These are phyloP conservation scores for Pseudogymnoascus sp. DNA, from an alignment of 2,329 filamentous ascomycete genomes.

Conservation along the genomic window DNA sequence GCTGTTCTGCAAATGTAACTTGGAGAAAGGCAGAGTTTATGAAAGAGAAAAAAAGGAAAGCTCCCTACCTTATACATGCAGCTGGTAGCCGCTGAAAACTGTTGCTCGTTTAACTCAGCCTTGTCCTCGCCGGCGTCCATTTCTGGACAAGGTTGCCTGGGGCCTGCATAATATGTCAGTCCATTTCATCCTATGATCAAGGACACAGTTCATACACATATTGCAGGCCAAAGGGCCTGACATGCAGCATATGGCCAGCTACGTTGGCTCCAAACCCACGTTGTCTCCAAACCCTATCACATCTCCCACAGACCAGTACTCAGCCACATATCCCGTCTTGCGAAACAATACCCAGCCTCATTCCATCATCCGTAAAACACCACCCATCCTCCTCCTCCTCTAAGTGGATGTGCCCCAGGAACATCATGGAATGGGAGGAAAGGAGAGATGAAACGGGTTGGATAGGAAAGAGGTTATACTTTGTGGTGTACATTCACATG, in stretches of 20 bases:
- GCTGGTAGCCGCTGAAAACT: background rate
- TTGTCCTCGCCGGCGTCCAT: background rate
- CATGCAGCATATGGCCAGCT: background rate
- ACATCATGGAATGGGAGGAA: no score
- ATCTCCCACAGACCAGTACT: background rate
- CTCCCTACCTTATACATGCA: background rate
- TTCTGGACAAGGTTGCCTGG: background rate
- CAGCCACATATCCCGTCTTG: background rate
- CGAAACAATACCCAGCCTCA: background rate
- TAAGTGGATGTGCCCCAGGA: background rate
- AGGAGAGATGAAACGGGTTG: no score
- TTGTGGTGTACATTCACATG: background rate
- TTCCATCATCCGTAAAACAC: background rate
- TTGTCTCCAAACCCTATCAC: background rate
- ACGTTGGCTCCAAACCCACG: background rate
- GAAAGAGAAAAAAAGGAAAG: background rate
- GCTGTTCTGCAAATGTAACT: background rate
- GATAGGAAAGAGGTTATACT: no score
- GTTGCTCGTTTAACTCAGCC: background rate
- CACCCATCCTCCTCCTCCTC: no score
- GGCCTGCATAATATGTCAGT: background rate
- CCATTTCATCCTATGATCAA: background rate
- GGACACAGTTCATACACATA: background rate
- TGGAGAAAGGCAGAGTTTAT: background rate
- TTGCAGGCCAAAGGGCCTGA: background rate